A percentile compares a stretch with the other conserved stretches of the same genome.
These are phyloP conservation scores for Claviceps digitariae DNA, from an alignment of 2,329 filamentous ascomycete genomes.

Conservation along the genomic window DNA sequence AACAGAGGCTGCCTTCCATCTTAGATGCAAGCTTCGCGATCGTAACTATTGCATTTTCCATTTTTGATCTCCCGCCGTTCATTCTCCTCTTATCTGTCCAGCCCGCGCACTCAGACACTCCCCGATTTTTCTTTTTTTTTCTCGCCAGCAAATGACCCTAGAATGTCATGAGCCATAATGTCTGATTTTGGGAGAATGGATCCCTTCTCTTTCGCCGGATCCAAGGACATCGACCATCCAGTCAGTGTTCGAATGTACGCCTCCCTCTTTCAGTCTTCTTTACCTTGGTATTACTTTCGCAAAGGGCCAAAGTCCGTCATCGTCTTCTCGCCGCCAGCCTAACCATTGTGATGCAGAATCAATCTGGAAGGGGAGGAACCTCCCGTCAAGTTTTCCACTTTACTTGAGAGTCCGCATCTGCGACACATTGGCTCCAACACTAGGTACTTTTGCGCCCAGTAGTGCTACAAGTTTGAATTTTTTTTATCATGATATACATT, in stretches of 20 bases:
- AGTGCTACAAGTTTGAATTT: not conserved
- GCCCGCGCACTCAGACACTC: not conserved
- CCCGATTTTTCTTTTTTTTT: no score
- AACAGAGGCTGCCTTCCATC: no score
- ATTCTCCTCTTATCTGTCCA: not conserved
- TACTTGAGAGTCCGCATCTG: constrained; percentile 66
- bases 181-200: constrained; percentile 54
- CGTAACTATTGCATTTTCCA: not conserved
- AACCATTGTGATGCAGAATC: constrained; percentile 22
- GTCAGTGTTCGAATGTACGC: constrained; percentile 52
- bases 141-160: not conserved
- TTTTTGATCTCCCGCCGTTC: not conserved
- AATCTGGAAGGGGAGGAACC: constrained; percentile 33
- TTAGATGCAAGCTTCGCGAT: not conserved
- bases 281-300: not conserved
- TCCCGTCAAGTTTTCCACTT: constrained; percentile 43
- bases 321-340: constrained; percentile 2
- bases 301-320: not conserved
- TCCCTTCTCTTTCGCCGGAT: constrained; percentile 88
- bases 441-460: constrained; percentile 32
- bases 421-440: constrained; percentile 79
- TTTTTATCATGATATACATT: not conserved
- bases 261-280: not conserved
- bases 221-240: constrained; percentile 66
- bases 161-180: constrained; percentile 21